Evolutionary conservation across 768 basidiomycete genomes (phyloP).

Genomic region (Rhizopogon vulgaris): DNA sequence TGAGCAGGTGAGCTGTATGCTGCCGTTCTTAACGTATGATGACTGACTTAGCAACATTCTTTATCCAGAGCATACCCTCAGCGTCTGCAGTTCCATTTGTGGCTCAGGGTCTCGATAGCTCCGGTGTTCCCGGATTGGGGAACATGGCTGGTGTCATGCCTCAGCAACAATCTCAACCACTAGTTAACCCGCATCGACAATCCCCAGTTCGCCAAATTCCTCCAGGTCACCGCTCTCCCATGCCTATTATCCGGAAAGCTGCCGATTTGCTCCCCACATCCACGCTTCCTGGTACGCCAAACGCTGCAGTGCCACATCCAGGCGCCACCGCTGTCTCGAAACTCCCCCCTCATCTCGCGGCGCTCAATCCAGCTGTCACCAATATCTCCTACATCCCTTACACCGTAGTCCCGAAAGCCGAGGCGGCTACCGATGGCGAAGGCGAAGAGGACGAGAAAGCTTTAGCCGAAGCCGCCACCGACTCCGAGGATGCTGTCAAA

Average conservation of each 20-base stretch:
- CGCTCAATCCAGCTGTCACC: constrained; percentile 26
- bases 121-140: constrained; percentile 5
- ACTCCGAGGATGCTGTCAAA: constrained; percentile 13
- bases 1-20: constrained; percentile 15
- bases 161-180: constrained; percentile 21
- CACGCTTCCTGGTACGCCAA: constrained; percentile 8
- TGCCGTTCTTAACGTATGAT: neutral
- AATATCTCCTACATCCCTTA: constrained; percentile 24
- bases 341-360: constrained; percentile 26
- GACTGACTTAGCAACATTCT: neutral
- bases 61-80: constrained; percentile 21
- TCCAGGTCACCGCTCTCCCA: constrained; percentile 16
- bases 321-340: constrained; percentile 23
- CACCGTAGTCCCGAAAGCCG: constrained; percentile 11
- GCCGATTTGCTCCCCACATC: constrained; percentile 10
- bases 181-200: constrained; percentile 14
- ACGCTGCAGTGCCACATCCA: constrained; percentile 18
- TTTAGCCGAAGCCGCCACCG: constrained; percentile 11
- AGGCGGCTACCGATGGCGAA: constrained; percentile 15
- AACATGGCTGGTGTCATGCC: constrained; percentile 8
- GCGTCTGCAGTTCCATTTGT: constrained; percentile 16
- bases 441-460: constrained; percentile 21
- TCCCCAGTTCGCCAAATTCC: constrained; percentile 18
- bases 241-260: constrained; percentile 15
- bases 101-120: constrained; percentile 12